Evolutionary conservation across 441 rosid genomes (phyloP), one percentile per base, ranked within the genome.

Genomic region (Jatropha podagrica): DNA sequence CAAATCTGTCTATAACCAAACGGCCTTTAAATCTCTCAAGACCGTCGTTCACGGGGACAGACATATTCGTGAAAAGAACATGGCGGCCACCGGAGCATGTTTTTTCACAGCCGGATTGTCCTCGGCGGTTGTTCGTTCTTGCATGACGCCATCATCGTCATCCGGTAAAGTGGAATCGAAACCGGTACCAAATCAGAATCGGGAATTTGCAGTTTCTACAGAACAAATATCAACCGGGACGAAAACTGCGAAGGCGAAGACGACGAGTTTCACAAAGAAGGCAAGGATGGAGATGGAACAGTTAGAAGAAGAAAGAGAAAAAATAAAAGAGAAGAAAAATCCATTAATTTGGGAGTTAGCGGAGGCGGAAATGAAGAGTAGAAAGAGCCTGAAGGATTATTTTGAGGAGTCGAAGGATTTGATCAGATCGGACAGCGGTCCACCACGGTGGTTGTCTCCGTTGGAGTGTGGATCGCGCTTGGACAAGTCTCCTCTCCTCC

Each of bases 361-460:
- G 37, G 75, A 68, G 55, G 38, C 67, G 15, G 87, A 74, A 56
- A 26, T 79, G 58, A 77, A 68, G 51, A 69, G 44, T 59, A 67
- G 74, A 68, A 82, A 83, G 83, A 78, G 83, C 42, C 70, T 88
- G 72, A 78, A 83, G 74, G 89, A 88, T 67, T 92, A 82, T 78
- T 84, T 91, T 17, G 87, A 82, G 62, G 88, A 80, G 41, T 76
- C 83, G 0, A 70, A 82, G 76, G 83, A 78, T 27, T 81, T 90
- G 61, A 79, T 81, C 60, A 83, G 81, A 67, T 77, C 80, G 10
- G 85, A 84, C 10, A 85, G 91, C 13, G 80, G 82, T 38, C 93
- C 92, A 44, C 89, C 93, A 48, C 91, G 96, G 68, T 92, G 98
- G 96, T 92, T 92, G 83, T 88, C 95, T 76, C 98, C 97, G 66